Conservation (phyloP, 2,329 filamentous ascomycete genomes). For the Penicillium sp. region DNA sequence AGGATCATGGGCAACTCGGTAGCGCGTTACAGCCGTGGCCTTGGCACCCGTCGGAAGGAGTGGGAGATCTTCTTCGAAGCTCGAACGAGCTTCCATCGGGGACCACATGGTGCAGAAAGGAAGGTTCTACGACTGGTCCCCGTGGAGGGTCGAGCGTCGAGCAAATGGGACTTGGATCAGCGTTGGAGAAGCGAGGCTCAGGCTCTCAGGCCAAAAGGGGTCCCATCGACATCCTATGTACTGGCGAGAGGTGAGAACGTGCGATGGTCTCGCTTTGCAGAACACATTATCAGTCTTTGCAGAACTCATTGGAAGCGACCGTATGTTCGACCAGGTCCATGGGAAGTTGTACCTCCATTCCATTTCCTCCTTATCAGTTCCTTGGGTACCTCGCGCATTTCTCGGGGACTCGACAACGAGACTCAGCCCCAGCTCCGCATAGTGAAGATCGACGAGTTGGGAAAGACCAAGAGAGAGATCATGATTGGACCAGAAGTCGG, state of each 20-base stretch:
- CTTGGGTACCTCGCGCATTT: background rate
- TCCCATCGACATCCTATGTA: background rate
- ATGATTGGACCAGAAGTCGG: conserved; percentile 11
- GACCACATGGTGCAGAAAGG: conserved; percentile 6
- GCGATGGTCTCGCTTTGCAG: conserved; percentile 10
- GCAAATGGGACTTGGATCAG: conserved; percentile 2
- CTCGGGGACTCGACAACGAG: background rate
- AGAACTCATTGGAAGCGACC: conserved; percentile 16
- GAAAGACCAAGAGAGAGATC: background rate
- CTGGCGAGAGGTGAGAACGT: conserved; percentile 4
- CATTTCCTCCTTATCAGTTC: background rate
- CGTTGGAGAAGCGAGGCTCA: conserved; percentile 7
- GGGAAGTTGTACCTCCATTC: background rate
- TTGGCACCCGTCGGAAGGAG: conserved; percentile 27
- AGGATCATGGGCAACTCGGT: conserved; percentile 33
- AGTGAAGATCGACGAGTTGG: conserved; percentile 14
- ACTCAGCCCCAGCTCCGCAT: conserved; percentile 13
- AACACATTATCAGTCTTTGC: background rate
- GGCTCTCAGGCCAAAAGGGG: conserved; percentile 3
- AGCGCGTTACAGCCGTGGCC: conserved; percentile 28
- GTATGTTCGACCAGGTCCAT: conserved; percentile 3
- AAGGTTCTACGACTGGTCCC: conserved; percentile 14
- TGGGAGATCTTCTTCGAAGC: conserved; percentile 17
- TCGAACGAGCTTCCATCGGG: conserved; percentile 18
- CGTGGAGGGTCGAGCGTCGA: background rate